Evolutionary conservation across 177 flowering plant genomes (phyloP).

Genomic region (Tripterygium wilfordii): DNA sequence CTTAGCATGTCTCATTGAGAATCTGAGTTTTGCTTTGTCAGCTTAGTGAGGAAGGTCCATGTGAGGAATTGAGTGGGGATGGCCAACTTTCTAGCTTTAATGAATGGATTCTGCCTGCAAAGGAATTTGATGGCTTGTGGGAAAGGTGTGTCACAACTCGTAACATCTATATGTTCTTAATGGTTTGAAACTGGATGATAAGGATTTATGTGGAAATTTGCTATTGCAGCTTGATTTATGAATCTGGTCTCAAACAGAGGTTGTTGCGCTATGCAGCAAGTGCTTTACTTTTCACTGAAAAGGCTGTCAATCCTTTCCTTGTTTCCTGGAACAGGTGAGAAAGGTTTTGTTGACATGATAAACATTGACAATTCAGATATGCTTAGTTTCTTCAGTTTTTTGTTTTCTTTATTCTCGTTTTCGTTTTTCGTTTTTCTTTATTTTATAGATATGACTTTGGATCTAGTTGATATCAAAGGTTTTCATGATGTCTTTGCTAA

Average conservation of each 20-base stretch:
- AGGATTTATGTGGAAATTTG: conserved; percentile 1
- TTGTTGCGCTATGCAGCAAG: conserved; percentile 88
- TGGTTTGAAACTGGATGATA: too few relatives aligned
- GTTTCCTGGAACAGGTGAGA: conserved; percentile 96
- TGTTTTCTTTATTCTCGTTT: too few relatives aligned
- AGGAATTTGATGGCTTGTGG: conserved; percentile 99
- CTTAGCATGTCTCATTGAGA: not conserved
- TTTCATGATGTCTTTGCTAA: too few relatives aligned
- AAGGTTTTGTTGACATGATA: conserved; percentile 1
- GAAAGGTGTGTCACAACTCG: conserved; percentile 89
- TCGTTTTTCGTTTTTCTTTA: too few relatives aligned
- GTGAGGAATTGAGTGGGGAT: conserved; percentile 80
- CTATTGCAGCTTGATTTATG: conserved; percentile 82
- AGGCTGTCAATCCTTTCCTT: conserved; percentile 84
- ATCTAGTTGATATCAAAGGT: too few relatives aligned
- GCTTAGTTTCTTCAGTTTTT: too few relatives aligned
- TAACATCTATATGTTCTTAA: too few relatives aligned
- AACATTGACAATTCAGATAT: not conserved
- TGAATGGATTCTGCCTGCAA: conserved; percentile 98
- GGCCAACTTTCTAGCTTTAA: conserved; percentile 81
- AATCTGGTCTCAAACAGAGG: conserved; percentile 90
- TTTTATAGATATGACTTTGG: too few relatives aligned
- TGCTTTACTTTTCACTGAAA: conserved; percentile 92
- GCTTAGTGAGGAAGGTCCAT: conserved; percentile 99
- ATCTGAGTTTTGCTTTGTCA: conserved; percentile 26